A percentile compares a stretch with the other conserved stretches of the same genome.
Evolutionary conservation across 2,329 filamentous ascomycete species (phyloP).

Genomic region (Aureobasidium pullulans): DNA sequence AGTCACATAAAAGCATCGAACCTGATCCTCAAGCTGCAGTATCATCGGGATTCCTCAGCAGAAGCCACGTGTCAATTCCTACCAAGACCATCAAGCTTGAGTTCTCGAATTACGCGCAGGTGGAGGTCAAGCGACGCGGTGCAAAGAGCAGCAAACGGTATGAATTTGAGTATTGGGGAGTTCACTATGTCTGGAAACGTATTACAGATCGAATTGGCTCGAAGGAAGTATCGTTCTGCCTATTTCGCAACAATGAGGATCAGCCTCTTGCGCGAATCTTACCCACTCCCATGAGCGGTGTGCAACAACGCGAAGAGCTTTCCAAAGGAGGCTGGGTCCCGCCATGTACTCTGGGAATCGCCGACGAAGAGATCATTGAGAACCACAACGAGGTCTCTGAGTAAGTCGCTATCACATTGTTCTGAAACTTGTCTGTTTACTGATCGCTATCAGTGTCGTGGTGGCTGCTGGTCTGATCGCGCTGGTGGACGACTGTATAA

Average conservation of each 20-base stretch:
- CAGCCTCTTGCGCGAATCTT: constrained; percentile 74
- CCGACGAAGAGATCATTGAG: constrained; percentile 61
- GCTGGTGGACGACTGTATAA: constrained; percentile 87
- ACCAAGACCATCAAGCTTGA: constrained; percentile 82
- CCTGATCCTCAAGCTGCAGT: constrained; percentile 27
- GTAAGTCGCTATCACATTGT: constrained; percentile 48
- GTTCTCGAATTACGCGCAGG: constrained; percentile 94
- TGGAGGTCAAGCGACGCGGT: constrained; percentile 68
- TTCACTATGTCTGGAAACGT: constrained; percentile 76
- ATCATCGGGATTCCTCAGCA: constrained; percentile 27
- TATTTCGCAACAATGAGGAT: constrained; percentile 60
- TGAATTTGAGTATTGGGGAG: constrained; percentile 90
- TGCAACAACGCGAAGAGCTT: constrained; percentile 64
- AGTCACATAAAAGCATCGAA: constrained; percentile 34
- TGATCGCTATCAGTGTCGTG: constrained; percentile 56
- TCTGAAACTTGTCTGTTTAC: constrained; percentile 17
- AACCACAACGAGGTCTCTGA: constrained; percentile 76
- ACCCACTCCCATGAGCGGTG: constrained; percentile 65
- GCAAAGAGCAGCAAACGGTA: constrained; percentile 65
- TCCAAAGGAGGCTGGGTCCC: constrained; percentile 82
- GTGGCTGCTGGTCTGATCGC: constrained; percentile 83
- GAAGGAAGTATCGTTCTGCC: constrained; percentile 67
- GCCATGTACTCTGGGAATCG: constrained; percentile 86
- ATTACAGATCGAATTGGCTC: constrained; percentile 60
- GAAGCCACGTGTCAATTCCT: constrained; percentile 41